Conservation (phyloP, 2,329 filamentous ascomycete species). For the Trichoderma oligosporum region DNA sequence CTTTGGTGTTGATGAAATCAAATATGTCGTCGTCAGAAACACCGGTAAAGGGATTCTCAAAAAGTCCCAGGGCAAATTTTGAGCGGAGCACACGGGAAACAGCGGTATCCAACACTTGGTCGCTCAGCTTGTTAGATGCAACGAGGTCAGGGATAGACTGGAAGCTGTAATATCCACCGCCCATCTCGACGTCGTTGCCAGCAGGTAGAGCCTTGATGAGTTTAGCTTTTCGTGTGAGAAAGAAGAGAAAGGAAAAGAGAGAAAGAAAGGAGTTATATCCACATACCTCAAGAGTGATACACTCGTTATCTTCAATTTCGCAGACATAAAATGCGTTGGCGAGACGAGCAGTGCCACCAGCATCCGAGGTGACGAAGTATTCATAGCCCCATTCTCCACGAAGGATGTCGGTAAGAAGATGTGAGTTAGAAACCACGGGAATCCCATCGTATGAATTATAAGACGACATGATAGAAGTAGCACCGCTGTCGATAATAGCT, state of each 20-base stretch:
- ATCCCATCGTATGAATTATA: constrained; percentile 10
- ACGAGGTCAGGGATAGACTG: neutral
- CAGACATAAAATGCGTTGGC: constrained; percentile 6
- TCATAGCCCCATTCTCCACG: constrained; percentile 3
- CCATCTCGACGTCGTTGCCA: constrained; percentile 10
- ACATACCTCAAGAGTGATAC: constrained; percentile 6
- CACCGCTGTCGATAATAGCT: constrained; percentile 8
- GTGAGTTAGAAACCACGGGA: neutral
- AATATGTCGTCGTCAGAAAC: constrained; percentile 4
- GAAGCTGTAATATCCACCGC: constrained; percentile 7
- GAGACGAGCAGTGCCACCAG: constrained; percentile 8
- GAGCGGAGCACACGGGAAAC: constrained; percentile 1
- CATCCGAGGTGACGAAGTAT: constrained; percentile 2
- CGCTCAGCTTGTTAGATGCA: neutral
- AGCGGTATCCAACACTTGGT: neutral
- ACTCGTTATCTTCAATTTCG: neutral
- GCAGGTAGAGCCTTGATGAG: neutral
- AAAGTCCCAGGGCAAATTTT: neutral
- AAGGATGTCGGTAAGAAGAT: constrained; percentile 1
- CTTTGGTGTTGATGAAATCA: neutral
- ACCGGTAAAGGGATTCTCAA: constrained; percentile 2
- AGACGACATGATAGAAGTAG: constrained; percentile 11
- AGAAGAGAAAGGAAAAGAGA: neutral
- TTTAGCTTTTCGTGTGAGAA: too few relatives aligned
- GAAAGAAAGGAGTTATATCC: too few relatives aligned